Evolutionary conservation across 148 eudicot species (phyloP), one percentile per base, ranked within the genome.

Genomic region (Mesembryanthemum crystallinum): DNA sequence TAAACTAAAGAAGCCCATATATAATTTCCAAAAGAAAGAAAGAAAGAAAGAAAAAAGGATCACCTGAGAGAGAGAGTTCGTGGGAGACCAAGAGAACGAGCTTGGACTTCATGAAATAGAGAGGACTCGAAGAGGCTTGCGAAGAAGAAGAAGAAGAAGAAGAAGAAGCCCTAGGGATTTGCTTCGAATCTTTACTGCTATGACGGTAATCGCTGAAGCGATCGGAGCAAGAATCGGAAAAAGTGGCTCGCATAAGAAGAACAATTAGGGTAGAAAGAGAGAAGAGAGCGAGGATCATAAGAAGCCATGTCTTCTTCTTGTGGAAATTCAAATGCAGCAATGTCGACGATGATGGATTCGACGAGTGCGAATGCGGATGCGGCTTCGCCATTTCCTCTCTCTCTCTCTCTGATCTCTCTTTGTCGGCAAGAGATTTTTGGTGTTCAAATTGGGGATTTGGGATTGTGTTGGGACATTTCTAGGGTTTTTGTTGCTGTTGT

Each of bases 1-100:
- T 0, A 21, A 20, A 73, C 3, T 51, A 73, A 17, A n/a, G 23
- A 30, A 17, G 6, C 49, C 52, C 5, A 29, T 23, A 14, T 20
- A 37, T 14, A 64, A 39, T 2, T 45, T 11, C 35, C 23, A 42
- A 52, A 11, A 64, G 2, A 11, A 54, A 29, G 33, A 65, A 47
- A 25, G 23, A 37, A 29, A 24, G 25, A 24, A 25, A 20, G 33
- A 55, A 21, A 45, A 30, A 49, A 18, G 13, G 17, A 9, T 35
- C 84, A 94, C 98, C 97, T 65, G 98, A 94, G 70, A 94, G 97
- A 8, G 98, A 90, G 76, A 94, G 96, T 74, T 94, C 97, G 70
- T 94, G 98, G 29, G 98, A 94, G 9, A 94, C 98, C 45, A 92
- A 76, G 27, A 94, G 86, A 35, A 94, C 97, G 61, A 86, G 92